Percentiles rank a stretch among this genome's conserved stretches.
phyloP scores from a whole-genome alignment of 805 yeast species.

The Yarrowia osloensis region DNA sequence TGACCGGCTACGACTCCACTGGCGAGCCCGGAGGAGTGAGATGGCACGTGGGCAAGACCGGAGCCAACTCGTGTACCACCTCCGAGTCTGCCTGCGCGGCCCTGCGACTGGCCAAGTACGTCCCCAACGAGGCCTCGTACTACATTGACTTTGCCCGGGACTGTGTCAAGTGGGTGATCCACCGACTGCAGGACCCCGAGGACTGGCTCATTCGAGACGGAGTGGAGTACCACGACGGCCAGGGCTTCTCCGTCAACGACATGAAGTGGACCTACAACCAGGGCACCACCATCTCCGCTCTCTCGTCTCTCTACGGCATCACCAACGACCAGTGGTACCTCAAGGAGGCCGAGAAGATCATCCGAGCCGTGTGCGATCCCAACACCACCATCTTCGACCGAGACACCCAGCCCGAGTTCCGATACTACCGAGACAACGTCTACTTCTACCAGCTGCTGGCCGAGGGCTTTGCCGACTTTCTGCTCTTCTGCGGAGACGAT shows the following conservation, averaged over 20 bases:
- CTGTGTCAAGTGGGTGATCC: slow-evolving; percentile 60
- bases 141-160: slow-evolving; percentile 60
- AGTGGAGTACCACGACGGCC: slow-evolving; percentile 46
- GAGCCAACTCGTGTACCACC: slow-evolving; percentile 66
- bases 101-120: slow-evolving; percentile 55
- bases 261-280: slow-evolving; percentile 68
- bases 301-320: slow-evolving; percentile 51
- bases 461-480: slow-evolving; percentile 69
- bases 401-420: slow-evolving; percentile 54
- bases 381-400: slow-evolving; percentile 62
- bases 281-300: slow-evolving; percentile 63
- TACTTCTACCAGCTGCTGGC: slow-evolving; percentile 64
- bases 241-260: slow-evolving; percentile 47
- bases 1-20: slow-evolving; percentile 60
- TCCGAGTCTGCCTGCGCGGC: slow-evolving; percentile 67
- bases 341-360: slow-evolving; percentile 43
- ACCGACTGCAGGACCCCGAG: slow-evolving; percentile 52
- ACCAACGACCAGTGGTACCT: slow-evolving; percentile 57
- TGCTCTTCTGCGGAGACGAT: slow-evolving; percentile 50
- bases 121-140: slow-evolving; percentile 45
- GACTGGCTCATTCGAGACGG: slow-evolving; percentile 67
- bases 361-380: slow-evolving; percentile 60
- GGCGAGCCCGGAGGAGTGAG: slow-evolving; percentile 60
- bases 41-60: slow-evolving; percentile 65
- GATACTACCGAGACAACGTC: slow-evolving; percentile 66